Percentiles rank a stretch among this genome's conserved stretches.
These are phyloP conservation scores for Saccharomycopsis fermentans DNA, from an alignment of 805 yeast genomes.

Conservation along the genomic window DNA sequence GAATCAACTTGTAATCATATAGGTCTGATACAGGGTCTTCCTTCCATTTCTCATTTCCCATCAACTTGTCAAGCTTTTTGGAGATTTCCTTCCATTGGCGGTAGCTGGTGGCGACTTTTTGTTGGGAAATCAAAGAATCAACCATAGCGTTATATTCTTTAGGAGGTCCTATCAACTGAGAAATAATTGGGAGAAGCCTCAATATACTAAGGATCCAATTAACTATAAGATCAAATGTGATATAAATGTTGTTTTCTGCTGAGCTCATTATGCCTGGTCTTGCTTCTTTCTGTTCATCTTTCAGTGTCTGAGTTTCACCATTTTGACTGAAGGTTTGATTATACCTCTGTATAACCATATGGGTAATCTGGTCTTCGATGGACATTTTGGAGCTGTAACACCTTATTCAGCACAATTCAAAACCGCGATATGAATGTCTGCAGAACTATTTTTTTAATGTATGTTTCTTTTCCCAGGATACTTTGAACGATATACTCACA, in stretches of 20 bases:
- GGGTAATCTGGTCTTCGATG: background rate
- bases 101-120: slow-evolving; percentile 40
- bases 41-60: slow-evolving; percentile 69
- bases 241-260: background rate
- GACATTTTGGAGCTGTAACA: background rate
- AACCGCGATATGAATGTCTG: too few relatives aligned
- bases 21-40: slow-evolving; percentile 44
- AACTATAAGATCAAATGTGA: background rate
- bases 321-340: background rate
- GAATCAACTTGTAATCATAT: slow-evolving; percentile 63
- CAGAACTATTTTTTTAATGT: too few relatives aligned
- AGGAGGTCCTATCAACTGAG: slow-evolving; percentile 17
- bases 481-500: background rate
- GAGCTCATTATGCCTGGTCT: background rate
- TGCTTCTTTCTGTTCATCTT: background rate
- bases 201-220: slow-evolving; percentile 3
- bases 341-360: slow-evolving; percentile 1
- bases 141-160: slow-evolving; percentile 15
- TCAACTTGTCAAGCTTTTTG: slow-evolving; percentile 49
- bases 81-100: slow-evolving; percentile 62
- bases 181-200: slow-evolving; percentile 6
- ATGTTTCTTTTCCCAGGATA: background rate
- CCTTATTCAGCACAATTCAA: too few relatives aligned
- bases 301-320: background rate
- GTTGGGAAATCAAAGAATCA: slow-evolving; percentile 29